Conservation (phyloP, 169 alveolate genomes). For the Theileria luwenshuni region DNA sequence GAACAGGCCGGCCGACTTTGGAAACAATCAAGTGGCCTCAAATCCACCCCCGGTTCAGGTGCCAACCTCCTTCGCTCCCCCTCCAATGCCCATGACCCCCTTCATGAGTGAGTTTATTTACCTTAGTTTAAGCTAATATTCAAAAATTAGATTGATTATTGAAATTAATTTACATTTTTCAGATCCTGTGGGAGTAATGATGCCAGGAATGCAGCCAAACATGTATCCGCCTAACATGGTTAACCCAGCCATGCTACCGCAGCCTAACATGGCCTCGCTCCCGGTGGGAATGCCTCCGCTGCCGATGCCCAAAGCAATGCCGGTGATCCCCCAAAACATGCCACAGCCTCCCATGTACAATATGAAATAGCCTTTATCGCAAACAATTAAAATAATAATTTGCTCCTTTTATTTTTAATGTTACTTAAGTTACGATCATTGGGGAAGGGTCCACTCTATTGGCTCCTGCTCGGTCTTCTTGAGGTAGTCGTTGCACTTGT, state of each 20-base stretch:
- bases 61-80: constrained; percentile 13
- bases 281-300: constrained; percentile 70
- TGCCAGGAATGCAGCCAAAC: constrained; percentile 33
- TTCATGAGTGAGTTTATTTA: constrained; percentile 13
- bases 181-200: constrained; percentile 9
- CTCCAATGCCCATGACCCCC: constrained; percentile 18
- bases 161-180: constrained; percentile 20
- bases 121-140: not conserved
- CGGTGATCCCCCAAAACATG: constrained; percentile 55
- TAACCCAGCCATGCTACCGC: constrained; percentile 52
- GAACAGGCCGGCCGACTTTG: constrained; percentile 73
- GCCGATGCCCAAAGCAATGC: constrained; percentile 48
- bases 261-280: constrained; percentile 33
- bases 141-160: not conserved
- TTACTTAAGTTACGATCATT: constrained; percentile 8
- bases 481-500: constrained; percentile 81
- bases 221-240: constrained; percentile 32
- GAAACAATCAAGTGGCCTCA: constrained; percentile 58
- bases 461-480: constrained; percentile 66
- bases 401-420: too few relatives aligned
- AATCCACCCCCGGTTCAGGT: constrained; percentile 27
- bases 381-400: too few relatives aligned
- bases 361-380: constrained; percentile 20
- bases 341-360: constrained; percentile 66
- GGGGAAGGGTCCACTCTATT: constrained; percentile 76